These are phyloP conservation scores for Coemansia sp. DNA, from an alignment of 192 early-diverging fungal species.

Conservation along the genomic window DNA sequence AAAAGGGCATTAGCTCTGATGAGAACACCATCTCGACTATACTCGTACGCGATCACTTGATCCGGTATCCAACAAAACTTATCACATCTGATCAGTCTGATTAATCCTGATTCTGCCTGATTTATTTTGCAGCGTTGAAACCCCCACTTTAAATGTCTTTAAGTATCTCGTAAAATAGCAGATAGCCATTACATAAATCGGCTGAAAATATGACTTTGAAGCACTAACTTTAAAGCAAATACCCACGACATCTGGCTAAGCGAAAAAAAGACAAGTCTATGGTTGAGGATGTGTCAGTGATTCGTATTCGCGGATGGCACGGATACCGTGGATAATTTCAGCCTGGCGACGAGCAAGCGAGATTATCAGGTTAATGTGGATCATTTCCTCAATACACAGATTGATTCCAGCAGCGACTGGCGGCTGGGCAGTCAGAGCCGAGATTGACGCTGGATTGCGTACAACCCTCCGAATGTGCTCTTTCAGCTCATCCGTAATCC, in stretches of 20 bases:
- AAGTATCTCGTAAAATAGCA: too few species aligned
- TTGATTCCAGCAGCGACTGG: constrained; percentile 37
- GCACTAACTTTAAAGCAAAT: too few species aligned
- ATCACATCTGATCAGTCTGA: too few species aligned
- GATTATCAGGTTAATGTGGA: constrained; percentile 42
- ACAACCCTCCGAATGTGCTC: constrained; percentile 40
- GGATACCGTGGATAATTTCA: constrained; percentile 44
- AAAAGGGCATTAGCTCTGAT: too few species aligned
- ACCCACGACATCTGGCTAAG: neutral
- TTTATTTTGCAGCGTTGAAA: too few species aligned
- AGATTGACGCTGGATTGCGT: constrained; percentile 23
- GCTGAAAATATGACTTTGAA: too few species aligned
- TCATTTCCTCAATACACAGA: constrained; percentile 43
- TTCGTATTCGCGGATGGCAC: constrained; percentile 45
- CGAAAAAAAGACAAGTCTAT: neutral
- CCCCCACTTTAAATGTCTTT: too few species aligned
- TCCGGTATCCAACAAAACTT: too few species aligned
- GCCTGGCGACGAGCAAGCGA: constrained; percentile 48
- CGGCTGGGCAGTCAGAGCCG: constrained; percentile 29
- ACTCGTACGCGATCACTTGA: too few species aligned
- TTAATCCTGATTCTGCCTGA: too few species aligned
- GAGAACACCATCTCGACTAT: too few species aligned
- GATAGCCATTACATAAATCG: too few species aligned
- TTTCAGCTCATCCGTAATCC: constrained; percentile 46
- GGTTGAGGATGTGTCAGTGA: neutral